Evolutionary conservation across 179 eudicot genomes (phyloP).

Genomic region (Carnegiea gigantea): DNA sequence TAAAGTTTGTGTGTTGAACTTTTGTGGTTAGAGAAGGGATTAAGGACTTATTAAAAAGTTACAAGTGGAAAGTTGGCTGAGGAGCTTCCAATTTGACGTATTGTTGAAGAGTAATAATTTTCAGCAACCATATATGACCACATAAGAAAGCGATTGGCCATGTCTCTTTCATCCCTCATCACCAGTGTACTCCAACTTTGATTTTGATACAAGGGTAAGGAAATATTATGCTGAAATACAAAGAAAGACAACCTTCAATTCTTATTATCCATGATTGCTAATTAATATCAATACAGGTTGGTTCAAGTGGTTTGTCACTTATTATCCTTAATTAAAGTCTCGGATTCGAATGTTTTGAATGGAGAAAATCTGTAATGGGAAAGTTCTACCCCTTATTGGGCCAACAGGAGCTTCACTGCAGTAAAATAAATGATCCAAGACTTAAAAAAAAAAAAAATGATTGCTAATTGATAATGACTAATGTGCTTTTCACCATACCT

Average conservation of each 20-base stretch:
- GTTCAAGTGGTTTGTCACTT: no score
- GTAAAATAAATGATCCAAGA: no score
- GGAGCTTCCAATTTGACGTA: background rate
- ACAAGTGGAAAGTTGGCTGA: slow-evolving; percentile 1
- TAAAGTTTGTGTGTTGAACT: slow-evolving; percentile 21
- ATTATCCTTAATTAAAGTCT: no score
- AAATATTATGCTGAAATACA: no score
- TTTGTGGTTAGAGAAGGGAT: slow-evolving; percentile 17
- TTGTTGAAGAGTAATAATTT: background rate
- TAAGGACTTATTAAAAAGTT: background rate
- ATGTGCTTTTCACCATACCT: no score
- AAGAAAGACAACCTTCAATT: no score
- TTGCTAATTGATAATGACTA: background rate
- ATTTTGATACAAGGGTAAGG: background rate
- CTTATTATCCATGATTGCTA: background rate
- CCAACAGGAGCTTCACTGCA: no score
- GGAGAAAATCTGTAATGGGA: no score
- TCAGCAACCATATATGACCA: slow-evolving; percentile 20
- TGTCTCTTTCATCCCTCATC: slow-evolving; percentile 25
- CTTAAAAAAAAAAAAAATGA: background rate
- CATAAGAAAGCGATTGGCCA: slow-evolving; percentile 5
- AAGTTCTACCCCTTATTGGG: no score
- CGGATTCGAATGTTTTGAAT: no score
- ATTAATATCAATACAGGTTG: no score
- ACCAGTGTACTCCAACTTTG: slow-evolving; percentile 26